These are phyloP conservation scores for Bidens hawaiensis DNA, from an alignment of 140 eudicot species.

Conservation along the genomic window DNA sequence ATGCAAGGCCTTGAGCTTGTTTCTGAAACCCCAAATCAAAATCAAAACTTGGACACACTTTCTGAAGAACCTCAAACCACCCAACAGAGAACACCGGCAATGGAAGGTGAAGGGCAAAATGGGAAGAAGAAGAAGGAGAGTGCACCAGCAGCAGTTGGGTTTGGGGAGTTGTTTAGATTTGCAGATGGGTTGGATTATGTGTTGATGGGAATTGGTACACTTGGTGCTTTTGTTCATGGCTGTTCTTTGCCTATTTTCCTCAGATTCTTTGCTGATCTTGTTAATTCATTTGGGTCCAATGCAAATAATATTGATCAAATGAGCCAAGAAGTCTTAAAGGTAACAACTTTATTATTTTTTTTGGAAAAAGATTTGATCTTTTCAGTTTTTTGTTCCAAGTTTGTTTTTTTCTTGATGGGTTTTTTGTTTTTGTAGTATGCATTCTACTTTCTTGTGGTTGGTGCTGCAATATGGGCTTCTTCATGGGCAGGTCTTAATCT, in stretches of 20 bases:
- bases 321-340: constrained; percentile 78
- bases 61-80: constrained; percentile 26
- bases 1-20: constrained; percentile 64
- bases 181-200: constrained; percentile 72
- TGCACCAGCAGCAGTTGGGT: constrained; percentile 43
- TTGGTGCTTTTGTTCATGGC: constrained; percentile 90
- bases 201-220: constrained; percentile 64
- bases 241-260: constrained; percentile 80
- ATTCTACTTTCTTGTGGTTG: constrained; percentile 87
- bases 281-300: constrained; percentile 87
- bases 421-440: constrained; percentile 84
- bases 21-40: constrained; percentile 18
- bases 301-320: constrained; percentile 78
- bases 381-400: not conserved
- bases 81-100: not conserved
- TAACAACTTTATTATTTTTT: constrained; percentile 2
- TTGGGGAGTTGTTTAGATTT: constrained; percentile 66
- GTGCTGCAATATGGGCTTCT: constrained; percentile 97
- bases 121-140: constrained; percentile 18
- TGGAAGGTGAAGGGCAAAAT: constrained; percentile 26
- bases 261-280: constrained; percentile 96
- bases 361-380: not conserved
- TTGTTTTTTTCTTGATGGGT: constrained; percentile 11
- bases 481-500: constrained; percentile 82
- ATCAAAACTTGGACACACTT: constrained; percentile 19